A percentile compares a stretch with the other conserved stretches of the same genome.
These are phyloP conservation scores for Lactarius evosmus DNA, from an alignment of 768 basidiomycete species.

Conservation along the genomic window DNA sequence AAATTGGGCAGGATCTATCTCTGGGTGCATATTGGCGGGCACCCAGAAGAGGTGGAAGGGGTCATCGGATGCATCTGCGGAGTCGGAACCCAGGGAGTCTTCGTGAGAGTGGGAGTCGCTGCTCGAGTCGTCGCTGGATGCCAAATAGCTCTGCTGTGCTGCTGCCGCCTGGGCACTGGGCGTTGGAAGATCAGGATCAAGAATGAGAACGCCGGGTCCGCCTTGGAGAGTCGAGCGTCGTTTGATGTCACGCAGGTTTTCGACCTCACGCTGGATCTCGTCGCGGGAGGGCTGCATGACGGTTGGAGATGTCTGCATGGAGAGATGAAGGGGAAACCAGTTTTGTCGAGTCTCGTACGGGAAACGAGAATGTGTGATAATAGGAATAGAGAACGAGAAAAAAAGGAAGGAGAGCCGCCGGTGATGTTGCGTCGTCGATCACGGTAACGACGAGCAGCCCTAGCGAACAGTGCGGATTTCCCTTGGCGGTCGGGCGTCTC, in stretches of 20 bases:
- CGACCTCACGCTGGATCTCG: conserved; percentile 85
- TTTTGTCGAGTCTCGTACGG: background rate
- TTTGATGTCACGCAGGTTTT: conserved; percentile 77
- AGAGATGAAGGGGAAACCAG: background rate
- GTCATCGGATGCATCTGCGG: conserved; percentile 55
- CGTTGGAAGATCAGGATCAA: conserved; percentile 91
- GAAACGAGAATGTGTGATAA: background rate
- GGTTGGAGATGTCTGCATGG: conserved; percentile 13
- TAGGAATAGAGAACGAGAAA: background rate
- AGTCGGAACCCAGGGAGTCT: conserved; percentile 41
- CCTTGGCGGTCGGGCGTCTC: background rate
- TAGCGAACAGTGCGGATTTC: background rate
- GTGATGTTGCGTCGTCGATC: conserved; percentile 8
- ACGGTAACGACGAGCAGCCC: conserved; percentile 21
- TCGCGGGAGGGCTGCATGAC: conserved; percentile 71
- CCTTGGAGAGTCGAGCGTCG: conserved; percentile 74
- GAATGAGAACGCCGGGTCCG: conserved; percentile 74
- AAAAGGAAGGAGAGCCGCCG: background rate
- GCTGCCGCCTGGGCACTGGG: conserved; percentile 54
- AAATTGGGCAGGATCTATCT: conserved; percentile 96
- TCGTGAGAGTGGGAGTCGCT: conserved; percentile 40
- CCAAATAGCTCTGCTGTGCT: conserved; percentile 35
- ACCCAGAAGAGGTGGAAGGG: conserved; percentile 97
- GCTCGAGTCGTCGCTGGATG: conserved; percentile 42
- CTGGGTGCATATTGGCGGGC: conserved; percentile 92